A percentile compares a stretch with the other conserved stretches of the same genome.
phyloP scores from a whole-genome alignment of 2,329 filamentous ascomycete genomes.

The Exophiala sideris region DNA sequence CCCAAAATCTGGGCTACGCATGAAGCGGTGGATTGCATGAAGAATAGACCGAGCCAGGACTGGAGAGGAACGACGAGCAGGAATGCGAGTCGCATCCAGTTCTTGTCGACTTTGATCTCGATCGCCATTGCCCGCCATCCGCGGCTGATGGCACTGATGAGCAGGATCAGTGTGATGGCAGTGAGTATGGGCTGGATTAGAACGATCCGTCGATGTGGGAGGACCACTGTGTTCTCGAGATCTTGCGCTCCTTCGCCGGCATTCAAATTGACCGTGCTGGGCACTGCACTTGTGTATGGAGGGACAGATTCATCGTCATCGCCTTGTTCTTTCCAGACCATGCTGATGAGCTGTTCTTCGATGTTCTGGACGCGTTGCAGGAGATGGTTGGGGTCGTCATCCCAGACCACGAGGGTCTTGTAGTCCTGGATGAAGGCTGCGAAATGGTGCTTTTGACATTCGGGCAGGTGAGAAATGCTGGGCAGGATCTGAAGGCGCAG shows the following conservation, averaged over 20 bases:
- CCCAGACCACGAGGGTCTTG: slow-evolving; percentile 61
- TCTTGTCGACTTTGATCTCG: slow-evolving; percentile 53
- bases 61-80: slow-evolving; percentile 52
- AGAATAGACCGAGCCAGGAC: slow-evolving; percentile 55
- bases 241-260: slow-evolving; percentile 2
- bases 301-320: slow-evolving; percentile 40
- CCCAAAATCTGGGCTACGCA: slow-evolving; percentile 43
- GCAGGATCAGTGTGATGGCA: slow-evolving; percentile 51
- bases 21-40: slow-evolving; percentile 45
- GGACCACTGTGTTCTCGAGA: slow-evolving; percentile 40
- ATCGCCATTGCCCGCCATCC: slow-evolving; percentile 56
- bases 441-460: slow-evolving; percentile 63
- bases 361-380: slow-evolving; percentile 52
- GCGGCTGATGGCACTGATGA: slow-evolving; percentile 52
- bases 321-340: slow-evolving; percentile 35
- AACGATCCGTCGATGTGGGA: slow-evolving; percentile 49
- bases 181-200: slow-evolving; percentile 56
- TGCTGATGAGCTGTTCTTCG: slow-evolving; percentile 43
- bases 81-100: slow-evolving; percentile 55
- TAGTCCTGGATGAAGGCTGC: slow-evolving; percentile 61
- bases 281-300: slow-evolving; percentile 14
- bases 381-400: slow-evolving; percentile 58
- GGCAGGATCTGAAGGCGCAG: slow-evolving; percentile 62
- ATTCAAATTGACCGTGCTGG: slow-evolving; percentile 17
- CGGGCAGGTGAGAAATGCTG: slow-evolving; percentile 54